Conservation (phyloP, 805 yeast genomes). For the Zygosaccharomyces lentus region DNA sequence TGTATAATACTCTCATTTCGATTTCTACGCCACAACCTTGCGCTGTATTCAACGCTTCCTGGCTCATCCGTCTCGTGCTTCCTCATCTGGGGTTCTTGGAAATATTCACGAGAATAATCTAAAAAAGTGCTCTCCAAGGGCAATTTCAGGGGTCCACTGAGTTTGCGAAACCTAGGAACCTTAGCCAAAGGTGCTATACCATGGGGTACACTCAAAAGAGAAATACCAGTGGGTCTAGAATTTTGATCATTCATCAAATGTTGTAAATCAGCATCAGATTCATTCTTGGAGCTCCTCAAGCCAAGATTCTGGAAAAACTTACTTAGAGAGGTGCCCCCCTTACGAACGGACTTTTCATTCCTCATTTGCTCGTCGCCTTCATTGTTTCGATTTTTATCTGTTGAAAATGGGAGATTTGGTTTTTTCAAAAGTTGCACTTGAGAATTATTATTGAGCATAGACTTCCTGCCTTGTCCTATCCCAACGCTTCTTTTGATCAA, state of each 20-base stretch:
- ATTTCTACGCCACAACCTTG: conserved; percentile 81
- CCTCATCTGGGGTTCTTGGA: conserved; percentile 94
- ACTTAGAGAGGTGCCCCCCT: conserved; percentile 25
- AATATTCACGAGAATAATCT: conserved; percentile 78
- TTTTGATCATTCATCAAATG: conserved; percentile 26
- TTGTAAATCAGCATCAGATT: conserved; percentile 14
- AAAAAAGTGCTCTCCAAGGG: conserved; percentile 62
- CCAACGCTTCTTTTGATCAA: conserved; percentile 46
- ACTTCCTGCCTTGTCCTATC: conserved; percentile 12
- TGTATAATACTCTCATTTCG: conserved; percentile 83
- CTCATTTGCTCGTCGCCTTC: neutral
- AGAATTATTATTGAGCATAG: conserved; percentile 16
- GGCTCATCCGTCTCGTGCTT: conserved; percentile 83
- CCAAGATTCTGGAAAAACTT: conserved; percentile 29
- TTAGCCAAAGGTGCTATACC: conserved; percentile 50
- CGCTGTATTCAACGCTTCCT: conserved; percentile 80
- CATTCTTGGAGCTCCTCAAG: conserved; percentile 18
- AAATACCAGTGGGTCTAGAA: conserved; percentile 21
- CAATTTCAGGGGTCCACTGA: conserved; percentile 32
- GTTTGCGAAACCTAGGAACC: conserved; percentile 49
- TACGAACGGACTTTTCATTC: neutral
- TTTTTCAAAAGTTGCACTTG: conserved; percentile 36
- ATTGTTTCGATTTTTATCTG: conserved; percentile 8
- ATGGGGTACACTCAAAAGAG: conserved; percentile 29
- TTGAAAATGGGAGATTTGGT: conserved; percentile 15